phyloP scores from a whole-genome alignment of 1,284 basidiomycete species.

The Sanghuangporus sanghuang region DNA sequence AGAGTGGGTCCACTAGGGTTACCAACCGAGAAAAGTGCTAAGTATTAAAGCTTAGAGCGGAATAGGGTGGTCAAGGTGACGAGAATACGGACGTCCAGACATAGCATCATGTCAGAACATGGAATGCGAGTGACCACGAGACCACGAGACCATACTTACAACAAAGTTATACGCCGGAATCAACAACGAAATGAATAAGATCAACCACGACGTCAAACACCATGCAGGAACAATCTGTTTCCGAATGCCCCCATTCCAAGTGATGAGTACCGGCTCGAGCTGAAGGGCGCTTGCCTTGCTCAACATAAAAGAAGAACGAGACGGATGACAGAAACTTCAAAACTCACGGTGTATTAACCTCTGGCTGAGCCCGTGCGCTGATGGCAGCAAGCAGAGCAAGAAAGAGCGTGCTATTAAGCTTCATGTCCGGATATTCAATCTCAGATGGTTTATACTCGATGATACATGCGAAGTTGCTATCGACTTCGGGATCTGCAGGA shows the following conservation, averaged over 20 bases:
- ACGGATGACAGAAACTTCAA: background rate
- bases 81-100: background rate
- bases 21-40: slow-evolving; percentile 40
- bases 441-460: background rate
- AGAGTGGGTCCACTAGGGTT: slow-evolving; percentile 33
- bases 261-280: slow-evolving; percentile 46
- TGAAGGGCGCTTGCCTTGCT: slow-evolving; percentile 36
- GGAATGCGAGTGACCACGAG: background rate
- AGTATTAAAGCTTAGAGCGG: background rate
- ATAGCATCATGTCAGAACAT: background rate
- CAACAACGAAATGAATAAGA: slow-evolving; percentile 1
- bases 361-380: slow-evolving; percentile 40
- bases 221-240: slow-evolving; percentile 23
- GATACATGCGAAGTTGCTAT: background rate
- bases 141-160: background rate
- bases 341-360: slow-evolving; percentile 59
- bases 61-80: background rate
- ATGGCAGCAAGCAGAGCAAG: slow-evolving; percentile 20
- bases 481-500: too few species aligned
- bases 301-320: background rate
- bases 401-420: background rate
- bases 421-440: background rate
- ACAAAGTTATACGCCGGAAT: background rate
- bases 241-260: slow-evolving; percentile 49
- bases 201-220: slow-evolving; percentile 4